These are phyloP conservation scores for Cutaneotrichosporon dermatis DNA, from an alignment of 1,284 basidiomycete genomes.

Conservation along the genomic window DNA sequence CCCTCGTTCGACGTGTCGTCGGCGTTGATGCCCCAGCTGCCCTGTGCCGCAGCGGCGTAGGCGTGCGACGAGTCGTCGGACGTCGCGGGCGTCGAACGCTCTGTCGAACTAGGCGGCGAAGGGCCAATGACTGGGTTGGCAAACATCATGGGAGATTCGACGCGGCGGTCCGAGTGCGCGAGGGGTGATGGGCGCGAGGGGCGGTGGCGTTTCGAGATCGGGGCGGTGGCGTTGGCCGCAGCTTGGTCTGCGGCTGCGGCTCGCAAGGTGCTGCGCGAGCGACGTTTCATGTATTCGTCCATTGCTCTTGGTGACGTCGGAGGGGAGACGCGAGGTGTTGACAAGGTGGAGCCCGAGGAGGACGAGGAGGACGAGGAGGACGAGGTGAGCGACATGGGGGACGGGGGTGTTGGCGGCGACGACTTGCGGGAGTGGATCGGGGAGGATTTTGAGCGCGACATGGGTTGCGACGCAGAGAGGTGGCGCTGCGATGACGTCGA, in stretches of 20 bases:
- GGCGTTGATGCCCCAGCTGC: constrained; percentile 37
- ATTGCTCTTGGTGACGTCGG: background rate
- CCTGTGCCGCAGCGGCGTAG: constrained; percentile 9
- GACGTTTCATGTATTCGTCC: constrained; percentile 6
- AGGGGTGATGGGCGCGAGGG: constrained; percentile 45
- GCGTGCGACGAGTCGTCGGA: constrained; percentile 3
- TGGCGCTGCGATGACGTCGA: background rate
- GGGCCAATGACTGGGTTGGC: background rate
- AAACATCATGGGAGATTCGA: constrained; percentile 3
- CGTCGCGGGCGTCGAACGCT: background rate
- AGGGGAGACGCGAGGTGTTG: background rate
- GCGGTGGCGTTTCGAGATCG: constrained; percentile 31
- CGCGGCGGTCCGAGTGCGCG: constrained; percentile 9
- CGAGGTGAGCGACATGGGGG: background rate
- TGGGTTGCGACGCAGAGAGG: background rate
- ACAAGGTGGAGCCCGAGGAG: background rate
- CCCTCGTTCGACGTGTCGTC: constrained; percentile 18
- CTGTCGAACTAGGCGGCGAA: background rate
- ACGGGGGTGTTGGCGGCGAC: background rate
- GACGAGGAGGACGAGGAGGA: constrained; percentile 4
- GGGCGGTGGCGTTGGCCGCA: constrained; percentile 27
- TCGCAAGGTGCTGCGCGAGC: constrained; percentile 25
- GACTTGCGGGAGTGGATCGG: background rate
- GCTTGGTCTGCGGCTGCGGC: constrained; percentile 37
- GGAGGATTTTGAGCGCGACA: background rate